Evolutionary conservation across 2,329 filamentous ascomycete species (phyloP), one percentile per base, ranked within the genome.

Genomic region (Salinomyces thailandicus): DNA sequence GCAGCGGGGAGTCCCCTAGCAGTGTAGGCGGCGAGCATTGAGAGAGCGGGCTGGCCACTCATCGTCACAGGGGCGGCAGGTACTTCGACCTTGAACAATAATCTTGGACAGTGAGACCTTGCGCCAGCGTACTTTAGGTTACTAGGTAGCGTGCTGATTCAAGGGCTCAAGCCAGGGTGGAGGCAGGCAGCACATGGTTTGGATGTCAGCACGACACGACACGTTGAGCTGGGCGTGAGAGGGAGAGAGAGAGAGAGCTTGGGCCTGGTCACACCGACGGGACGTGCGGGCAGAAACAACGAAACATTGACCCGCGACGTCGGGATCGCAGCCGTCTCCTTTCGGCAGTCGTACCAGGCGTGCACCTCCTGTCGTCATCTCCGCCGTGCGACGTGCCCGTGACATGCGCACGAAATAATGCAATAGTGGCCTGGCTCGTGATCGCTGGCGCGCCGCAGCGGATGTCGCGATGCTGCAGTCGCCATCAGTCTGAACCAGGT

Each of bases 191-290:
- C n/a, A n/a, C n/a, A 34, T 30, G 38, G 34, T 24, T 29, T 33
- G 28, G 34, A 27, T 41, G 38, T 41, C 38, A 41, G 32, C 38
- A 33, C 29, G 30, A 33, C 38, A 41, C 38, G 38, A 33, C 38
- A 41, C 38, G 38, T 41, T 41, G 31, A 37, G 34, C 34, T 17
- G 15, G 20, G 18, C n/a, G n/a, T n/a, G n/a, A n/a, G n/a, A n/a
- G n/a, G n/a, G n/a, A n/a, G n/a, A n/a, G n/a, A n/a, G n/a, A n/a
- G n/a, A 18, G n/a, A 19, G 33, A 41, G 38, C 33, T 28, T 33
- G 19, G 29, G 34, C 35, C 34, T 24, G 14, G 31, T 30, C 36
- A 35, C 37, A 40, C 37, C 37, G 37, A 26, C 33, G 5, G 13
- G 26, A 26, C 17, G 11, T 20, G 5, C 11, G 31, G 9, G 31